These are phyloP conservation scores for Chaetomium cochliodes DNA, from an alignment of 495 filamentous ascomycete genomes.

Conservation along the genomic window DNA sequence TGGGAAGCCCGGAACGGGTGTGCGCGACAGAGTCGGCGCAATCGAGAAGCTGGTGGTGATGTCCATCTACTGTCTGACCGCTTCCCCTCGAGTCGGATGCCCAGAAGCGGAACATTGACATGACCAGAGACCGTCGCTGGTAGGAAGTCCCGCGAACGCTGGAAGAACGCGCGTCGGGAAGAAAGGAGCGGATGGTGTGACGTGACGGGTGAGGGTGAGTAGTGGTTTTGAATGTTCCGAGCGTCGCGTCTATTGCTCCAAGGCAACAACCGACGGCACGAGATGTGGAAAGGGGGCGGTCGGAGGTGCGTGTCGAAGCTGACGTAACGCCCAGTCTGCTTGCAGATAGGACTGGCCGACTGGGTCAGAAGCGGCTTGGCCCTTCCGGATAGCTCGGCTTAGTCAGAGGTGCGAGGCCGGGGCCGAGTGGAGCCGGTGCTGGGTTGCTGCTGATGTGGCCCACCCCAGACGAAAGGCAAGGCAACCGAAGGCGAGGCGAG, in stretches of 20 bases:
- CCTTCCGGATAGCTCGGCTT: slow-evolving; percentile 14
- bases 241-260: slow-evolving; percentile 21
- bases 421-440: neutral
- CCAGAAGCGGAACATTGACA: slow-evolving; percentile 54
- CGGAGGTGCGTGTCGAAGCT: slow-evolving; percentile 34
- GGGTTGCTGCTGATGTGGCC: slow-evolving; percentile 31
- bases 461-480: slow-evolving; percentile 25
- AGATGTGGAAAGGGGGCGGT: slow-evolving; percentile 22
- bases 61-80: slow-evolving; percentile 38
- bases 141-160: slow-evolving; percentile 19
- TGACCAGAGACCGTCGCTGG: slow-evolving; percentile 3
- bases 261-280: slow-evolving; percentile 31
- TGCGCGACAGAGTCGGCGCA: slow-evolving; percentile 16
- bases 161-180: slow-evolving; percentile 28
- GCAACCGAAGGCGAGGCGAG: too few relatives aligned
- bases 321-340: slow-evolving; percentile 38
- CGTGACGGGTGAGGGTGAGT: too few relatives aligned
- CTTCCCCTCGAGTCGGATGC: slow-evolving; percentile 49
- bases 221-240: slow-evolving; percentile 12
- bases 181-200: neutral
- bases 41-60: slow-evolving; percentile 21
- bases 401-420: slow-evolving; percentile 13
- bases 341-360: slow-evolving; percentile 35
- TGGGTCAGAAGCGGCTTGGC: slow-evolving; percentile 23
- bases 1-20: slow-evolving; percentile 18